Evolutionary conservation across 108 stramenopile genomes (phyloP).

Genomic region (Mayamaea pseudoterrestris): DNA sequence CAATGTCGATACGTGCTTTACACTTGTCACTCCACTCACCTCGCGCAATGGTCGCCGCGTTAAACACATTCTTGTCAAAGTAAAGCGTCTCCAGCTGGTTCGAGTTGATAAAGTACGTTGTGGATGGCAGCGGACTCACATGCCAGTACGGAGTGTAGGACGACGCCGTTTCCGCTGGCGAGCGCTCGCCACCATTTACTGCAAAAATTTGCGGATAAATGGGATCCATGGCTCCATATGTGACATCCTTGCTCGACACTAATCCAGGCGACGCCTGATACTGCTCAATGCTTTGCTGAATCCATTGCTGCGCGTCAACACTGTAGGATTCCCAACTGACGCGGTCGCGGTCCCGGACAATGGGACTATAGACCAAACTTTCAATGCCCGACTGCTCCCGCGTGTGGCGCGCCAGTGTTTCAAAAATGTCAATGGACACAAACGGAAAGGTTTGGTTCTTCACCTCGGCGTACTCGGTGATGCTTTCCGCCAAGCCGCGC

Average conservation of each 20-base stretch:
- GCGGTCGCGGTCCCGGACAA: neutral
- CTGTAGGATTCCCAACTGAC: constrained; percentile 3
- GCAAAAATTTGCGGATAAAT: too few relatives aligned
- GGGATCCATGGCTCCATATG: too few relatives aligned
- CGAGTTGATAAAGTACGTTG: neutral
- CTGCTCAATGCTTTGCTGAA: neutral
- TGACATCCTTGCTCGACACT: too few relatives aligned
- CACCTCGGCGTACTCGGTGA: neutral
- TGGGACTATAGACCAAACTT: constrained; percentile 1
- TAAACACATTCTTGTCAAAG: too few relatives aligned
- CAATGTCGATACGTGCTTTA: too few relatives aligned
- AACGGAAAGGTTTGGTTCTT: constrained; percentile 5
- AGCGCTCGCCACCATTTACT: too few relatives aligned
- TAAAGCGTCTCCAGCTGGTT: too few relatives aligned
- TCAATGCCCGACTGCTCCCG: constrained; percentile 1
- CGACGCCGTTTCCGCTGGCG: too few relatives aligned
- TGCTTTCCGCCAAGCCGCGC: neutral
- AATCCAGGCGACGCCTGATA: too few relatives aligned
- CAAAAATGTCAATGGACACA: constrained; percentile 3
- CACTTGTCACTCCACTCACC: too few relatives aligned
- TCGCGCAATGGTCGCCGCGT: too few relatives aligned
- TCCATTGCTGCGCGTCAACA: constrained; percentile 4
- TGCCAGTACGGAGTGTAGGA: constrained; percentile 10
- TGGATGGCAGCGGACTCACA: constrained; percentile 1
- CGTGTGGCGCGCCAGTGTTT: neutral